Evolutionary conservation across 805 yeast species (phyloP), one percentile per base, ranked within the genome.

Genomic region (Ogataea paraovalis): DNA sequence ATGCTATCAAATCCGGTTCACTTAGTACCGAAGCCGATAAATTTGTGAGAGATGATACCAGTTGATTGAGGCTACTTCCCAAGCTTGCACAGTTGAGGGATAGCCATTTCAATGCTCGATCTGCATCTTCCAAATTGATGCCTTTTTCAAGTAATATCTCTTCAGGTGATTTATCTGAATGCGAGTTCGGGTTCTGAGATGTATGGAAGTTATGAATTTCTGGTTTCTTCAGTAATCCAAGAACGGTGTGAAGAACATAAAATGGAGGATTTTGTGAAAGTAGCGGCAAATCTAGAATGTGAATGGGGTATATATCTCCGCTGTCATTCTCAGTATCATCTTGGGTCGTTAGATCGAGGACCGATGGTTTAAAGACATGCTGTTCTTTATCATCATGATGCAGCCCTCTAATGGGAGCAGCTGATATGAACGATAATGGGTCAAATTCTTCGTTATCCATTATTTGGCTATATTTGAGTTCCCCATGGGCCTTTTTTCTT

Each of bases 201-300:
- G 21, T 18, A 16, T 44, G 46, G 60, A 85, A 83, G 61, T 85
- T 81, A 48, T 73, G 71, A 22, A 76, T 74, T 20, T 69, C 71
- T 19, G 71, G 72, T 0, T 79, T 80, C 4, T 75, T 61, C 34
- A 85, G 61, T 2, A 84, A 65, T 39, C 68, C 62, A 3, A 86
- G 61, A 1, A 83, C 56, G 2, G 74, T 62, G 2, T 66, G 16
- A 0, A 85, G 55, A 0, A 77, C 80, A 1, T 51, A 58, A 6
- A 61, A 60, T 1, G 87, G 79, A 0, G 87, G 83, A 18, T 64
- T 59, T 10, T 54, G 56, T 5, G 66, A 64, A n/a, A 78, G 52
- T 3, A 63, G 56, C 0, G 94, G 92, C 2, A 85, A 64, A 57
- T 86, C 92, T 4, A 83, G 67, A 0, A 75, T 57, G 48, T 81